Conservation (phyloP, 805 yeast species). For the Saturnispora silvae region DNA sequence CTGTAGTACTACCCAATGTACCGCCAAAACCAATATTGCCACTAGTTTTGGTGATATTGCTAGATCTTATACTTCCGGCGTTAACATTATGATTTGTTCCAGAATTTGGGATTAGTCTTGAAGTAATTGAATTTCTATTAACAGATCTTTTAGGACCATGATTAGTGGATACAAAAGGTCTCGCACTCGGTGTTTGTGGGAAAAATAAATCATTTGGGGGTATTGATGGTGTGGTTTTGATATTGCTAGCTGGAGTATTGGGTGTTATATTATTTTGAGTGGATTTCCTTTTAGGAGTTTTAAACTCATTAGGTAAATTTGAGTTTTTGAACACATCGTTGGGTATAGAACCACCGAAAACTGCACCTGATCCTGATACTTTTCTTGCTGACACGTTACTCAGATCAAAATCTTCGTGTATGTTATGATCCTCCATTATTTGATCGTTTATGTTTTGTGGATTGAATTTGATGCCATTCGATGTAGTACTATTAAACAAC, state of each 20-base stretch:
- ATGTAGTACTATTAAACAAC: constrained; percentile 7
- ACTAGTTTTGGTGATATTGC: not conserved
- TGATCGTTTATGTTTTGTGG: constrained; percentile 5
- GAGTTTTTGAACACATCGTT: not conserved
- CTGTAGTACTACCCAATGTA: no score
- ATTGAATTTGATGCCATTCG: not conserved
- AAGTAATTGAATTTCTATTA: not conserved
- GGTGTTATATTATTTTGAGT: constrained; percentile 14
- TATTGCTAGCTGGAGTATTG: constrained; percentile 7
- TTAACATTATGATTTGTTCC: not conserved
- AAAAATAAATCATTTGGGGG: constrained; percentile 4
- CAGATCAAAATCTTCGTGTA: constrained; percentile 30
- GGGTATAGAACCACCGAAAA: constrained; percentile 6
- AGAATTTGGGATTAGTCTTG: constrained; percentile 1
- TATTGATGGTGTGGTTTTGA: not conserved
- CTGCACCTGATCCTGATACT: constrained; percentile 8
- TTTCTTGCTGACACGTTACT: constrained; percentile 7
- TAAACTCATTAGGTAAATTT: constrained; percentile 9
- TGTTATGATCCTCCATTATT: constrained; percentile 8
- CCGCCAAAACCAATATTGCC: no score
- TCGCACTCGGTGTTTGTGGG: constrained; percentile 4
- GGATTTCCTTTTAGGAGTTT: constrained; percentile 13
- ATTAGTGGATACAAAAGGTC: not conserved
- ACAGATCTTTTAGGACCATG: constrained; percentile 1
- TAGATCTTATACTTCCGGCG: not conserved